Evolutionary conservation across 768 basidiomycete species (phyloP), one percentile per base, ranked within the genome.

Genomic region (Sporobolomyces roseus): DNA sequence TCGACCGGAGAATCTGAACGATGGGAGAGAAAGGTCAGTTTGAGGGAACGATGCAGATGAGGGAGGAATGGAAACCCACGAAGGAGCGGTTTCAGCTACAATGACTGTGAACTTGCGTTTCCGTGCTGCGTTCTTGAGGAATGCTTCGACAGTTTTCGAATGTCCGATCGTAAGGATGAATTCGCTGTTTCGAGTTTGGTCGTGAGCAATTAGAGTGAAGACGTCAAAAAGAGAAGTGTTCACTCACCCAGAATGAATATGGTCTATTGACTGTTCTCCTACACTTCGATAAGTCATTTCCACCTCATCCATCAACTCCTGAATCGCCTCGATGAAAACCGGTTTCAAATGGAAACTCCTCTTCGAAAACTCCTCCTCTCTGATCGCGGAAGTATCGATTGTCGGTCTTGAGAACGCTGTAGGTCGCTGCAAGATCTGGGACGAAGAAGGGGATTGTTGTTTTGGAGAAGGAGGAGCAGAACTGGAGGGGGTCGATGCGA

Each of bases 231-330:
- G 10, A 46, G 14, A 46, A 6, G 45, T 14, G 12, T 13, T 46
- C 45, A 46, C 90, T 77, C 77, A 97, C 94, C 96, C 93, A n/a
- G 93, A 91, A 78, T 98, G 94, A 67, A 99, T 89, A 77, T 98
- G 93, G 78, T 96, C 93, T 79, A 86, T 89, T 3, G 93, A 91
- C 74, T 89, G 90, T 81, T 90, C 94, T 13, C 90, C 89, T 25
- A 98, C 88, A 74, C 88, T 93, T 74, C 96, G 90, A 74, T 97
- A 91, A 1, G 94, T 93, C 3, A 90, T 93, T 78, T 96, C 93
- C 43, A 99, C 82, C 79, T 99, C 96, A 73, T 96, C 92, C 51
- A 96, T 83, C 23, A 97, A 90, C 76, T 97, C 94, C 77, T 94
- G 89, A 59, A 99, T 93, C 10, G 93, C 96, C 78, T 96, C 92